Evolutionary conservation across 2,329 filamentous ascomycete genomes (phyloP), one percentile per base, ranked within the genome.

Genomic region (Diaporthe vaccinii): DNA sequence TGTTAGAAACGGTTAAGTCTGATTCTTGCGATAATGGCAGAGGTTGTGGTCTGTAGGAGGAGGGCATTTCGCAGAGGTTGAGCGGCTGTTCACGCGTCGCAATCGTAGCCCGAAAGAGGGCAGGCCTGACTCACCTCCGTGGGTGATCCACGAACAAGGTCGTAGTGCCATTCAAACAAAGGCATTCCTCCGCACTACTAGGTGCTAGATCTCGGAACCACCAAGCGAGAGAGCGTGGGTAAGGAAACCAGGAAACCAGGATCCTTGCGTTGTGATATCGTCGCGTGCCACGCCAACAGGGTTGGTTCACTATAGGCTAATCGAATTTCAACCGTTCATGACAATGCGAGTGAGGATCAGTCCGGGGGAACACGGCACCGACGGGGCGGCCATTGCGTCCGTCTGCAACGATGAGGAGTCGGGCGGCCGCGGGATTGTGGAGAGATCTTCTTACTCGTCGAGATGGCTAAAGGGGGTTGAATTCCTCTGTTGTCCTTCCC

Each of bases 161-260:
- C 15, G 65, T 22, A 68, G 31, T 39, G 65, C 31, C 20, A 41
- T 28, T 39, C 46, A 39, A 68, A 68, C 22, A 14, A 68, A 36
- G 65, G 65, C 46, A 68, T 39, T 68, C 46, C 65, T 68, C 65
- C 65, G 65, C 65, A 39, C 65, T 39, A 53, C 31, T 34, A 49
- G n/a, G 46, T 53, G 49, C 46, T 68, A 53, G 65, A 68, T 68
- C 65, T 53, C 65, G 65, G 65, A 53, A 39, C 65, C 65, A 53
- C 46, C 62, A 51, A 20, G 36, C n/a, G 15, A 65, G 15, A 65
- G 46, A 41, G 65, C 65, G 65, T 68, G 65, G 65, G 65, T 31
- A 53, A 39, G 46, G 7, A n/a, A 22, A 41, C 46, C 46, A 68
- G 46, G 49, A 41, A 53, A 31, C 59, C 39, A 34, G 59, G 39